Evolutionary conservation across 345 rosid genomes (phyloP), one percentile per base, ranked within the genome.

Genomic region (Camelina laxa): DNA sequence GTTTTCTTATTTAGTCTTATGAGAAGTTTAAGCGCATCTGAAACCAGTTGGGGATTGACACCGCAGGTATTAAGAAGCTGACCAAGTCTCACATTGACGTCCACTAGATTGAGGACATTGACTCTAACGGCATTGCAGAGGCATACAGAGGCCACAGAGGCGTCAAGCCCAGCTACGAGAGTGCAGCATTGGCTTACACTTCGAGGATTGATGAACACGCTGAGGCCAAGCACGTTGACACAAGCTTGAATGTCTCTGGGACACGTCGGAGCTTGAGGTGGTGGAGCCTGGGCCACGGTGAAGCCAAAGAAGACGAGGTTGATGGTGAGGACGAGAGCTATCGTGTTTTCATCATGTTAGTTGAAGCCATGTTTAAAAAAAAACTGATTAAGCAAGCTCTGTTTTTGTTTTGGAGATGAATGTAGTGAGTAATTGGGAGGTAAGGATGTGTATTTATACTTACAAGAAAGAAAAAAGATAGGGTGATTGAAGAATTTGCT

Each of bases 221-320:
- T 22, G 20, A 14, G 0, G 3, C 3, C 7, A 60, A 60, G 31
- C 31, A 7, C 30, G 31, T 13, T 2, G 7, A 4, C 5, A 39
- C 65, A 60, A 20, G 12, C 6, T 39, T 12, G 10, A 48, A 20
- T 42, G 22, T 60, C 16, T 39, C 48, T 60, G 19, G 66, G 33
- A 61, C 66, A 61, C 12, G 15, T 8, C 7, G 19, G 66, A 39
- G 14, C 5, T 60, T 3, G 31, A 36, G 65, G 48, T 12, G 11
- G 1, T 20, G 48, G 48, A 12, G 35, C 19, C 44, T 62, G 67
- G 22, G 36, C 59, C 20, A 2, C 13, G 9, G 47, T 66, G 70
- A 66, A 50, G 39, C 67, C 60, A 4, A 71, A n/a, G 65, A 57
- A 57, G 66, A 74, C 41, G 50, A 74, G 67, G 73, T 47, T 48